Base-by-base conservation (phyloP, 169 alveolate species). In the Cryptosporidium parvum region DNA sequence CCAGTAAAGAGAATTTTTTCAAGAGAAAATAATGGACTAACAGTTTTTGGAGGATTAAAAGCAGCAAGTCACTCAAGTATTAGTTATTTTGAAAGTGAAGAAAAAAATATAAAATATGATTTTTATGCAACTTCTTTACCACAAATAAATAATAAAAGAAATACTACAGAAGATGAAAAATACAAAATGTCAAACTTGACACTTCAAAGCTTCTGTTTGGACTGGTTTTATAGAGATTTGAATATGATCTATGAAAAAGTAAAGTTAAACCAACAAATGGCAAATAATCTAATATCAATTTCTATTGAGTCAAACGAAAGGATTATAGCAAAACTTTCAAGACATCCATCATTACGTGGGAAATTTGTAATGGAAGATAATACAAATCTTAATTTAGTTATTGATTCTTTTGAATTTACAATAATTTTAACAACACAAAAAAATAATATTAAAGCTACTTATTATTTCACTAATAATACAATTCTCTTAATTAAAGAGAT, bases 391-490 rank as follows among this genome's bases (percentile, higher is more conserved):
- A 35, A 39, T 56, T 29, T 35, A 35, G 69, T 10, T 18, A 10
- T 62, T 2, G 53, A 80, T 16, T 62, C 75, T 61, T 80, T 80
- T 42, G 89, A 80, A 26, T 80, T 80, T 80, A 59, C 37, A 59
- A 80, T 80, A 29, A 26, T 48, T 26, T 61, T 80, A 16, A 80
- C 56, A 35, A 23, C 67, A 10, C 42, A 39, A 10, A 61, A 61
- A 44, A 44, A 39, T 29, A 65, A 14, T 26, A 12, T 80, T 16
- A n/a, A 39, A 35, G 89, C 53, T 29, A 62, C 59, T 2, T 80
- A 80, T 51, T 65, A 44, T 62, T 42, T 80, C n/a, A 80, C 59
- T n/a, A 42, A 48, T 23, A 56, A 56, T 56, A 56, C 35, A 56
- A 56, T 56, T n/a, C 29, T 56, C 29, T 21, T 16, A 23, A 26